Conservation (phyloP, 2,329 filamentous ascomycete genomes). For the Claviceps digitariae region DNA sequence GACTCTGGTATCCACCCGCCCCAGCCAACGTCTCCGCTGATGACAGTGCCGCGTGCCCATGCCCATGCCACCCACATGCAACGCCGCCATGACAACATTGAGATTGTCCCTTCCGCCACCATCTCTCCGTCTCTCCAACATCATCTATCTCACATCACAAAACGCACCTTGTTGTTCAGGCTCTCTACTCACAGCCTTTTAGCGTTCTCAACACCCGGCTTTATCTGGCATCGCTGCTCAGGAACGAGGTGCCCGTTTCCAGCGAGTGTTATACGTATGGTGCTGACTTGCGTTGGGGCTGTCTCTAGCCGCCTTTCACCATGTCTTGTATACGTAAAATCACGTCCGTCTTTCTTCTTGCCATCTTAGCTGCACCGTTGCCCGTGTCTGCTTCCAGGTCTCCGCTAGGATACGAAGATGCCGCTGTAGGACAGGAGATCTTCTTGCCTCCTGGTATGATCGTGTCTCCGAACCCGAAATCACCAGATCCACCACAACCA, state of each 20-base stretch:
- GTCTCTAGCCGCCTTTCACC: constrained; percentile 2
- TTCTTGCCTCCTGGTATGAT: constrained; percentile 27
- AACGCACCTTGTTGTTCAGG: neutral
- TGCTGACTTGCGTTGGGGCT: neutral
- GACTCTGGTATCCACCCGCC: neutral
- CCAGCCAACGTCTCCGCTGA: neutral
- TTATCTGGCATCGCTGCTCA: neutral
- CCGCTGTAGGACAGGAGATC: constrained; percentile 26
- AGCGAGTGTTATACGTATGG: neutral
- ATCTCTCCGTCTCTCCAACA: neutral
- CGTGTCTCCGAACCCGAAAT: constrained; percentile 28
- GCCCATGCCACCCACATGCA: neutral
- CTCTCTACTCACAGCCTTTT: neutral
- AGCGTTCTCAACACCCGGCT: neutral
- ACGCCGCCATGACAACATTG: constrained; percentile 10
- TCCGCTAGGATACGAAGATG: constrained; percentile 16
- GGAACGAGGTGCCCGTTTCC: neutral
- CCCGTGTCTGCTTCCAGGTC: constrained; percentile 21
- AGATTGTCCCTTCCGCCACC: neutral
- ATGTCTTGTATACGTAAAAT: constrained; percentile 43
- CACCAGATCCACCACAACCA: constrained; percentile 29
- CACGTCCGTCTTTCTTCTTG: constrained; percentile 49
- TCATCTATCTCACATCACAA: neutral
- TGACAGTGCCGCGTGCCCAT: constrained; percentile 5
- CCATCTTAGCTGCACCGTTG: constrained; percentile 48